phyloP scores from a whole-genome alignment of 495 filamentous ascomycete genomes.

The Xylaria acuta region DNA sequence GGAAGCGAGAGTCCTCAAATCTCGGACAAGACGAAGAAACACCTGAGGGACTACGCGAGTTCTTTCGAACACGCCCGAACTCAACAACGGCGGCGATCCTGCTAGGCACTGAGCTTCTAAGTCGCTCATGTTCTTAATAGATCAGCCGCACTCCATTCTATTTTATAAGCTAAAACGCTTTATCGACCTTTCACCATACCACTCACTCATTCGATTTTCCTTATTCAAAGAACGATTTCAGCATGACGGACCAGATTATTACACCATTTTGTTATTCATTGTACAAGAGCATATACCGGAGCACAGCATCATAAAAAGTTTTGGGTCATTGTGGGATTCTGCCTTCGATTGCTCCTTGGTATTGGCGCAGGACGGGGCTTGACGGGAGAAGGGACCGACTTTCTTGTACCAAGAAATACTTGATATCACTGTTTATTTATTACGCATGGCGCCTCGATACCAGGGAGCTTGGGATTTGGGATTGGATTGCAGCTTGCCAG shows the following conservation, averaged over 20 bases:
- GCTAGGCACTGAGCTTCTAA: constrained; percentile 33
- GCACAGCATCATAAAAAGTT: constrained; percentile 60
- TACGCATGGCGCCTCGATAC: constrained; percentile 43
- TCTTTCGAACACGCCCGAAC: constrained; percentile 82
- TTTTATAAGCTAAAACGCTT: constrained; percentile 33
- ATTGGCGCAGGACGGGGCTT: constrained; percentile 43
- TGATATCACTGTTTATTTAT: constrained; percentile 45
- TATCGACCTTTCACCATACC: constrained; percentile 41
- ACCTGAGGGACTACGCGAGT: constrained; percentile 84
- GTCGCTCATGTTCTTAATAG: constrained; percentile 24
- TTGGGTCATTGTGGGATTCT: constrained; percentile 47
- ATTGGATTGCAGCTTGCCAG: constrained; percentile 31
- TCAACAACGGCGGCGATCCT: constrained; percentile 55
- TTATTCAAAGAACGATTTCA: constrained; percentile 35
- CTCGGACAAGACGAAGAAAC: constrained; percentile 76
- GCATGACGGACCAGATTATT: constrained; percentile 36
- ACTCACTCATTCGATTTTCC: constrained; percentile 44
- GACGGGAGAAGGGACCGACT: constrained; percentile 38
- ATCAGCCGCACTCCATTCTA: constrained; percentile 36
- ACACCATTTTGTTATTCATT: constrained; percentile 53
- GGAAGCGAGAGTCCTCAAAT: constrained; percentile 61
- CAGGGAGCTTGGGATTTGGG: constrained; percentile 37
- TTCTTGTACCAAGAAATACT: constrained; percentile 45
- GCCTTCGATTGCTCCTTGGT: constrained; percentile 41
- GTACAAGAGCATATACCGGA: constrained; percentile 60